Evolutionary conservation across 2,329 filamentous ascomycete species (phyloP).

Genomic region (Emergomyces africanus): DNA sequence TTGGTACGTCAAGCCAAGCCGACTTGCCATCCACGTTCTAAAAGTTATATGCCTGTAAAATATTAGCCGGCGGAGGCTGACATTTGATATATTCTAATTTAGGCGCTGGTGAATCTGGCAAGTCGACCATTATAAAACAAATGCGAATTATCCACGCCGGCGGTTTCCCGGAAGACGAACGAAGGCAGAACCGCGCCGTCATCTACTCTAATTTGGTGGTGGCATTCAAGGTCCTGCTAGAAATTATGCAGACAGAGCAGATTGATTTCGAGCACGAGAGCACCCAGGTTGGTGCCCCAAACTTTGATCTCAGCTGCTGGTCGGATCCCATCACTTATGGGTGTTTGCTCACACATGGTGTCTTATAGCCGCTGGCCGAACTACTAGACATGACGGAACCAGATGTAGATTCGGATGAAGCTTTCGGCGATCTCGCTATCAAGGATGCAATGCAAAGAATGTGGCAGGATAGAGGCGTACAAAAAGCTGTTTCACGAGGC

Average conservation of each 20-base stretch:
- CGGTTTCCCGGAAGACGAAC: conserved; percentile 80
- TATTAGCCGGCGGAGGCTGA: neutral
- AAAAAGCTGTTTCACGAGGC: conserved; percentile 77
- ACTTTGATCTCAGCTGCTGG: neutral
- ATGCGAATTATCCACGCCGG: conserved; percentile 97
- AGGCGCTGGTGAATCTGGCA: conserved; percentile 93
- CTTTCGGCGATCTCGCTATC: conserved; percentile 51
- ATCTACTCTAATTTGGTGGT: conserved; percentile 93
- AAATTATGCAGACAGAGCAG: conserved; percentile 77
- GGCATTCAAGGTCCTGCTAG: conserved; percentile 78
- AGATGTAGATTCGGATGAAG: conserved; percentile 71
- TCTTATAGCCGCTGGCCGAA: conserved; percentile 57
- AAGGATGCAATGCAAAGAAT: conserved; percentile 67
- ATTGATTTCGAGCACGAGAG: conserved; percentile 66
- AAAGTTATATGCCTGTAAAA: neutral
- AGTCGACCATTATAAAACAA: conserved; percentile 95
- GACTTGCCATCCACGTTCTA: neutral
- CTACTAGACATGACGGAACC: conserved; percentile 59
- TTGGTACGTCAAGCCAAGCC: conserved; percentile 48
- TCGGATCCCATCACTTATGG: neutral
- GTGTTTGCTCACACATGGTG: conserved; percentile 7
- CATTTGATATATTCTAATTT: neutral
- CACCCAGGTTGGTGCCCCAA: conserved; percentile 52
- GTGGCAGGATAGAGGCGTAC: conserved; percentile 75
- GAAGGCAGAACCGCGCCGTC: conserved; percentile 86